phyloP scores from a whole-genome alignment of 2,329 filamentous ascomycete species.

The Fusarium dlaminii region DNA sequence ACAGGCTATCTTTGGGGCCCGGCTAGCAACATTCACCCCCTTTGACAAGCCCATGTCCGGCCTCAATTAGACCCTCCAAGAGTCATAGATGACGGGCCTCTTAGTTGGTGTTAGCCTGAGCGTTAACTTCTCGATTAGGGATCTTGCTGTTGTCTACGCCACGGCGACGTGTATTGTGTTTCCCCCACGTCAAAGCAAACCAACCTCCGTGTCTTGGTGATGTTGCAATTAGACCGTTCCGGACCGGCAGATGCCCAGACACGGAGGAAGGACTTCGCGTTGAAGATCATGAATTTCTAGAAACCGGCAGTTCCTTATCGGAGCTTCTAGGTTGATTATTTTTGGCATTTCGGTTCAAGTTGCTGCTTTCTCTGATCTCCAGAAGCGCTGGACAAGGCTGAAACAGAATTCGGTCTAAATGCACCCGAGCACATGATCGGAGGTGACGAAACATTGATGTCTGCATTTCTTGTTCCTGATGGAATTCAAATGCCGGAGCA shows the following conservation, averaged over 20 bases:
- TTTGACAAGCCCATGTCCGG: conserved; percentile 28
- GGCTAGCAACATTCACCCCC: conserved; percentile 29
- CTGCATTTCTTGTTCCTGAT: neutral
- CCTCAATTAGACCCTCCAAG: conserved; percentile 25
- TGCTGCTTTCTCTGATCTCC: neutral
- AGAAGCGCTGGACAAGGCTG: neutral
- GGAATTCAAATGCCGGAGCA: conserved; percentile 10
- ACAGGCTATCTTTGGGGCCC: conserved; percentile 26
- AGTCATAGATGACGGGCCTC: conserved; percentile 29
- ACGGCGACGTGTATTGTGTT: conserved; percentile 1
- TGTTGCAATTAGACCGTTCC: conserved; percentile 25
- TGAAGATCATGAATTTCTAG: conserved; percentile 14
- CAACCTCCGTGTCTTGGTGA: conserved; percentile 3
- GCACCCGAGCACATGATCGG: conserved; percentile 6
- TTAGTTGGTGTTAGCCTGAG: neutral
- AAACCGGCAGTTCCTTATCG: conserved; percentile 5
- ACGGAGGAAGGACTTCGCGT: neutral
- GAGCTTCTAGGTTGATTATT: neutral
- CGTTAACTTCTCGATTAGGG: conserved; percentile 2
- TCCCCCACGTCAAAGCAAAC: conserved; percentile 21
- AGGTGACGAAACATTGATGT: conserved; percentile 1
- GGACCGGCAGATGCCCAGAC: conserved; percentile 24
- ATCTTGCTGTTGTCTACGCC: neutral
- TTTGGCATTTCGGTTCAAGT: conserved; percentile 7
- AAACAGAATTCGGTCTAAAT: conserved; percentile 5